Base-by-base conservation (phyloP, 768 basidiomycete genomes). In the Rhodocollybia butyracea region DNA sequence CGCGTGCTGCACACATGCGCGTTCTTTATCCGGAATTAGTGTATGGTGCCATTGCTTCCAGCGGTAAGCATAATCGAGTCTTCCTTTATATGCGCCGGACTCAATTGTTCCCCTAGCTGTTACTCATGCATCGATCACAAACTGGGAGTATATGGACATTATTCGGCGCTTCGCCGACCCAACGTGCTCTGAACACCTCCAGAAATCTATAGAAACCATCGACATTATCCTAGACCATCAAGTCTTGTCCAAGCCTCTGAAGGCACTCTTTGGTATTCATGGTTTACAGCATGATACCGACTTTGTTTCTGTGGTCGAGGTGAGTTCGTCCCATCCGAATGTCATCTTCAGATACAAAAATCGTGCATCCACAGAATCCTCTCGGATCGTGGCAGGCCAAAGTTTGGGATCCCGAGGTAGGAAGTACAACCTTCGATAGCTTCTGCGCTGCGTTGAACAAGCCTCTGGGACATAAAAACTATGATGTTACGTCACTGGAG, bases 131-230 rank as follows among this genome's bases (percentile, higher is more conserved):
- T 68, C 82, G 7, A 70, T 94, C 31, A 74, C 82, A 59, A 91
- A 89, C 63, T 93, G 92, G 84, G 83, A 96, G 68, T 97, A 95
- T 70, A 86, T 86, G 78, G 90, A 93, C 38, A 78, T 95, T 62
- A 88, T 90, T 59, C 80, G 89, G 48, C 75, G 72, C 13, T 85
- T 81, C 24, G 87, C 88, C 3, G 83, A 89, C 61, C 76, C 80
- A 0, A 74, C 68, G 36, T 92, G 88, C 66, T 80, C 83, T 5
- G 61, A 64, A 8, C 81, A 83, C 59, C 71, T 91, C 30, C 77
- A 83, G 61, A 77, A 77, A 27, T 67, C 85, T 6, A 78, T 91
- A 56, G 56, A 70, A 29, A 74, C 77, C 5, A 80, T 94, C 56
- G 91, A 94, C 63, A 47, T 65, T 15, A 72, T 91, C 29, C 79